Conservation (phyloP, 768 basidiomycete species). For the Gelatoporia subvermispora region DNA sequence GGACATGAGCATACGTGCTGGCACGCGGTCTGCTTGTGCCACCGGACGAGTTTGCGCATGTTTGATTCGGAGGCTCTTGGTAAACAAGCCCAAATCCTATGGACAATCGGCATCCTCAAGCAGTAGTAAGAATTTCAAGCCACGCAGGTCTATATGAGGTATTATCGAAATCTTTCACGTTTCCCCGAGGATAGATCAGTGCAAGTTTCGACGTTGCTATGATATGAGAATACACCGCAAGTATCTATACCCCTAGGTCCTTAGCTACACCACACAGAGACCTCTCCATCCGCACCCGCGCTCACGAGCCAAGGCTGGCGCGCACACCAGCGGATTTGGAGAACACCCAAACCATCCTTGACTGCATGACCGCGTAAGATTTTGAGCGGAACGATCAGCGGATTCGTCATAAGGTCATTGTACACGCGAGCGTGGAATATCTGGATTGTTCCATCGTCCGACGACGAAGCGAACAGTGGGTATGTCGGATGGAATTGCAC, state of each 20-base stretch:
- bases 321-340: constrained; percentile 86
- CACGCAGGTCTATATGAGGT: neutral
- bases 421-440: constrained; percentile 95
- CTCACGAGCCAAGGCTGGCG: constrained; percentile 91
- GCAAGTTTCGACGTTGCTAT: too few species aligned
- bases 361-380: constrained; percentile 90
- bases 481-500: constrained; percentile 91
- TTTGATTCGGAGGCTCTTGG: neutral
- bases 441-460: constrained; percentile 96
- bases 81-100: too few species aligned
- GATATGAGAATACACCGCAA: too few species aligned
- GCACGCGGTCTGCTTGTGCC: too few species aligned
- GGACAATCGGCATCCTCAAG: too few species aligned
- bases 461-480: constrained; percentile 93
- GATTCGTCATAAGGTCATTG: constrained; percentile 94
- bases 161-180: constrained; percentile 9
- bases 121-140: too few species aligned
- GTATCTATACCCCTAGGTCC: too few species aligned
- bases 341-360: constrained; percentile 82
- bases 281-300: constrained; percentile 88
- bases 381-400: constrained; percentile 95
- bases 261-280: constrained; percentile 84
- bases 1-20: too few species aligned
- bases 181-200: constrained; percentile 1
- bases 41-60: too few species aligned